Evolutionary conservation across 2,329 filamentous ascomycete genomes (phyloP), one percentile per base, ranked within the genome.

Genomic region (Curvularia eragrostidis): DNA sequence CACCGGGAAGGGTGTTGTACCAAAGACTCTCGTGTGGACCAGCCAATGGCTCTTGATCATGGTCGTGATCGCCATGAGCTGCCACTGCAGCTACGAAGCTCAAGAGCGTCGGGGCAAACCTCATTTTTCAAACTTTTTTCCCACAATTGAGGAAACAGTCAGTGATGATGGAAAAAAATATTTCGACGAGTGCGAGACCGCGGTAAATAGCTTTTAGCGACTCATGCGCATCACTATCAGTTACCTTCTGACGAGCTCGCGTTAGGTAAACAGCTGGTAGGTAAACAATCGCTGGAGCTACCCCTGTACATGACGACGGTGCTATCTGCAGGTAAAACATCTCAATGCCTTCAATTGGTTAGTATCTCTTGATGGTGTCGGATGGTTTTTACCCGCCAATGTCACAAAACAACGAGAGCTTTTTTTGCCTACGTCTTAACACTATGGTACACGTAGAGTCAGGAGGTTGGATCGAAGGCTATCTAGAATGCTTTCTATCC

Each of bases 1-100:
- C 91, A 34, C 91, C 91, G 3, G 91, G 91, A 5, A 96, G 80
- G 1, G 81, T 87, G 75, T 91, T 94, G 77, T 94, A 96, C 91
- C 91, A 96, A 44, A 95, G 74, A 26, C 86, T 84, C 74, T 90
- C 82, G 67, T 89, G 89, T 41, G 91, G 91, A 0, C 91, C 91
- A 26, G 84, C 78, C 48, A 89, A 80, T 43, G 84, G 77, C 58
- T 84, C 82, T 73, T 92, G 88, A 44, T 81, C 71, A 42, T 85
- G 80, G 54, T 80, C 80, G 58, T 87, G 82, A 53, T 80, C 78
- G 48, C 82, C 83, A 69, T 92, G 90, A 52, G 87, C 87, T 54
- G 82, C 74, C 23, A 79, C 86, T 51, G 82, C 67, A 43, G 83
- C 82, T 28, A 81, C 82, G 46, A 83, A 77, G 62, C 68, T 59